Evolutionary conservation across 1,139 yeast genomes (phyloP), one percentile per base, ranked within the genome.

Genomic region (Dujonia santamariae): DNA sequence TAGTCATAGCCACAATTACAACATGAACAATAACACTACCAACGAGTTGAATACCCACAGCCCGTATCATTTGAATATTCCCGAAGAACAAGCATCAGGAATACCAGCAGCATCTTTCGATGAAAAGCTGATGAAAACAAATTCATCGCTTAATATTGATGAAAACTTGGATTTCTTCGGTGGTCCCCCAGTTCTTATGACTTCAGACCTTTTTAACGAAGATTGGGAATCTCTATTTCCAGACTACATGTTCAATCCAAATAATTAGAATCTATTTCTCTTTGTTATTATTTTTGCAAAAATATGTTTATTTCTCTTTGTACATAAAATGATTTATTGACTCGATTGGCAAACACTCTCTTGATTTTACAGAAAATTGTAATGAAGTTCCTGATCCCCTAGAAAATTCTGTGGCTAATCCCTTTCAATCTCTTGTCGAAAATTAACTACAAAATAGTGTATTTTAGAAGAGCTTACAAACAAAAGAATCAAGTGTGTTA

Each of bases 101-200:
- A 11, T 11, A 19, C 22, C 7, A 19, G 11, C 22, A 19, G 12
- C 7, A 16, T 18, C 15, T 13, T 8, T n/a, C 6, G 27, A 25
- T 13, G n/a, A n/a, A n/a, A n/a, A n/a, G n/a, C n/a, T n/a, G n/a
- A 12, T 12, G 14, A 25, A 14, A 25, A 9, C 18, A 6, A 13
- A 9, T n/a, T 16, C 30, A 5, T 13, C 30, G 8, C 41, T 11
- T 30, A 35, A 27, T n/a, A 9, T 51, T 30, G 56, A 51, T 31
- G 64, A 62, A 22, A 54, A 53, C 36, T 44, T 65, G 26, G 72
- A 65, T 29, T 67, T 68, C 45, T 63, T 71, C 42, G 77, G 77
- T 11, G 77, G 78, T 3, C 78, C 77, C 1, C 77, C 77, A 3
- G 70, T 72, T 14, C 62, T 71, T 37, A 71, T 72, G 76, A 70